Conservation (phyloP, 1,284 basidiomycete species). For the Ustilago cynodontis region DNA sequence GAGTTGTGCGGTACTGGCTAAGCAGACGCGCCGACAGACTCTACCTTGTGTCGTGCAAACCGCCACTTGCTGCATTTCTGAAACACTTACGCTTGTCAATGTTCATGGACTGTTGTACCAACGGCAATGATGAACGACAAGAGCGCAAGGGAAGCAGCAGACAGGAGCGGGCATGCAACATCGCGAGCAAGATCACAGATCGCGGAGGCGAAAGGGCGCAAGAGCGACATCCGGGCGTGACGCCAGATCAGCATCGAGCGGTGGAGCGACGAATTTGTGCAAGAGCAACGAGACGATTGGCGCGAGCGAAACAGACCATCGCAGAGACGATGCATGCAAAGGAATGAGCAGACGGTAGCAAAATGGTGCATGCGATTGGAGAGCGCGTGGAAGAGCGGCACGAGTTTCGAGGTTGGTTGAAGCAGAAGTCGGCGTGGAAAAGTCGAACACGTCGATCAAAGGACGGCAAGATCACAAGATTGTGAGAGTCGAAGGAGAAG, state of each 20-base stretch:
- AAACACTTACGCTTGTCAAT: constrained; percentile 62
- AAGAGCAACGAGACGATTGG: neutral
- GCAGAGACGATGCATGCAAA: neutral
- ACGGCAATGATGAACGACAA: constrained; percentile 21
- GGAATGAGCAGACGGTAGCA: neutral
- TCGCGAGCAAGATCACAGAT: neutral
- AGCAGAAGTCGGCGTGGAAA: neutral
- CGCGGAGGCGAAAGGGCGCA: constrained; percentile 3
- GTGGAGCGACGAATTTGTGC: neutral
- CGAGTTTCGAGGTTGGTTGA: neutral
- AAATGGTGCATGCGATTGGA: neutral
- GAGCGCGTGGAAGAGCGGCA: neutral
- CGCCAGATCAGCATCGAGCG: neutral
- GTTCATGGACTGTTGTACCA: constrained; percentile 55
- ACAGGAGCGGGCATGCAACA: neutral
- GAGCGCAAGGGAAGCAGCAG: neutral
- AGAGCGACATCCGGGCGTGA: neutral
- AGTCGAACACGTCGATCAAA: neutral
- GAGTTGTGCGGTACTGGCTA: neutral
- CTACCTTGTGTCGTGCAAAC: neutral
- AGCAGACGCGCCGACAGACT: neutral
- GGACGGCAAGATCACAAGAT: constrained; percentile 13
- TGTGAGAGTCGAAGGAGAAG: constrained; percentile 6
- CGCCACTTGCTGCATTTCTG: neutral
- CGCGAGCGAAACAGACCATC: neutral